Percentiles rank a stretch among this genome's conserved stretches.
Evolutionary conservation across 495 filamentous ascomycete species (phyloP).

Genomic region (Annulohypoxylon stygium): DNA sequence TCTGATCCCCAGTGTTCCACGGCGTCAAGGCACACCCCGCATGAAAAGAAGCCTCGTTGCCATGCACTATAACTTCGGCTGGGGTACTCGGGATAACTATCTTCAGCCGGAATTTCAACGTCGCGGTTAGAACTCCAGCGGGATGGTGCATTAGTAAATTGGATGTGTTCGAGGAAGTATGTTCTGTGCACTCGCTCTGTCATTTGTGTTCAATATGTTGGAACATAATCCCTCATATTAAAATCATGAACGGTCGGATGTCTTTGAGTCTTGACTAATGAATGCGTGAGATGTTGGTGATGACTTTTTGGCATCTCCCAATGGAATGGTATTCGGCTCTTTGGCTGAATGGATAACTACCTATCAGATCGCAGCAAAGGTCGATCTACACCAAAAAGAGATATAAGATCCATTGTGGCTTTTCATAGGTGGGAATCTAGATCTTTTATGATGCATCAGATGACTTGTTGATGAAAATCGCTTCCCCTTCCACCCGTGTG

Average conservation of each 20-base stretch:
- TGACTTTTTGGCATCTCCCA: slow-evolving; percentile 1
- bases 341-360: background rate
- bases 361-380: background rate
- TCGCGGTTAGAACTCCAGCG: background rate
- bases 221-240: background rate
- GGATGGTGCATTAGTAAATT: background rate
- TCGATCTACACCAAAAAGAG: background rate
- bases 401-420: slow-evolving; percentile 6
- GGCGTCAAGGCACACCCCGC: background rate
- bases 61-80: background rate
- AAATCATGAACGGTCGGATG: background rate
- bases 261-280: background rate
- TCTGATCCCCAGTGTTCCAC: slow-evolving; percentile 5
- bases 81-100: background rate
- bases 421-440: background rate
- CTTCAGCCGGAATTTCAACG: background rate
- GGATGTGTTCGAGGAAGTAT: background rate
- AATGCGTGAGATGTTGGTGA: background rate
- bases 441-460: background rate
- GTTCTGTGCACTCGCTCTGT: background rate
- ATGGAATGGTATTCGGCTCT: slow-evolving; percentile 10
- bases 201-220: background rate
- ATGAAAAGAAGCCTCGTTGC: background rate
- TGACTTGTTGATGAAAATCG: slow-evolving; percentile 2
- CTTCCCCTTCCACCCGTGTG: background rate